phyloP scores from a whole-genome alignment of 768 basidiomycete species.

The Grammothele lineata region DNA sequence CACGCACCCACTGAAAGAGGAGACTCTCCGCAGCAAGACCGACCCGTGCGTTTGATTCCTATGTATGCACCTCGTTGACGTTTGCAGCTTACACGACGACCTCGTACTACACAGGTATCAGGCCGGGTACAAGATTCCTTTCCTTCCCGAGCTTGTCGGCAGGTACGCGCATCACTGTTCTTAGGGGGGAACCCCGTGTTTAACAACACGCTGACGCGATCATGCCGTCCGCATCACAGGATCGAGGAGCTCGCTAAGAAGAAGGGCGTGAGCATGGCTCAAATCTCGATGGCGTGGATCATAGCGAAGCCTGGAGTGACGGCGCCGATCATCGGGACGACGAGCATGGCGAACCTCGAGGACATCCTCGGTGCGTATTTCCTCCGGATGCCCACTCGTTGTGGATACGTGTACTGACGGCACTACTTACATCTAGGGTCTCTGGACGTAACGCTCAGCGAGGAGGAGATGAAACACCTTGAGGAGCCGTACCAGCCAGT shows the following conservation, averaged over 20 bases:
- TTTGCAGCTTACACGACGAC: no score
- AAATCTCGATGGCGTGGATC: slow-evolving; percentile 33
- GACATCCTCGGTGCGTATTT: slow-evolving; percentile 29
- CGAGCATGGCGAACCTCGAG: slow-evolving; percentile 32
- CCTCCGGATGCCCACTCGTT: not conserved
- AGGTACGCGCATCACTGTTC: no score
- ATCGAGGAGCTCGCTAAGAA: slow-evolving; percentile 40
- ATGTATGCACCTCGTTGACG: not conserved
- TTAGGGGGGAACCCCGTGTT: no score
- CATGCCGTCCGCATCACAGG: slow-evolving; percentile 2
- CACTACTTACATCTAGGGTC: not conserved
- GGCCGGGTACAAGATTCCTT: not conserved
- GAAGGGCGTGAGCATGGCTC: slow-evolving; percentile 31
- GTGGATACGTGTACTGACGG: not conserved
- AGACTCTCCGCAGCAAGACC: slow-evolving; percentile 21
- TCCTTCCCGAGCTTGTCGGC: not conserved
- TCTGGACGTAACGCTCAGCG: slow-evolving; percentile 6
- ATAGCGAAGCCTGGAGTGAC: slow-evolving; percentile 22
- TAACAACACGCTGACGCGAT: slow-evolving; percentile 5
- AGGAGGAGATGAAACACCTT: slow-evolving; percentile 1
- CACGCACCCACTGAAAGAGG: slow-evolving; percentile 21
- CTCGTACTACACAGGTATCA: not conserved
- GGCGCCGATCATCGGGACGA: slow-evolving; percentile 28
- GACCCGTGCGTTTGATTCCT: slow-evolving; percentile 17
- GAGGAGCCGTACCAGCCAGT: slow-evolving; percentile 49